Base-by-base conservation (phyloP, 495 filamentous ascomycete species). In the Penicillium pancosmium region DNA sequence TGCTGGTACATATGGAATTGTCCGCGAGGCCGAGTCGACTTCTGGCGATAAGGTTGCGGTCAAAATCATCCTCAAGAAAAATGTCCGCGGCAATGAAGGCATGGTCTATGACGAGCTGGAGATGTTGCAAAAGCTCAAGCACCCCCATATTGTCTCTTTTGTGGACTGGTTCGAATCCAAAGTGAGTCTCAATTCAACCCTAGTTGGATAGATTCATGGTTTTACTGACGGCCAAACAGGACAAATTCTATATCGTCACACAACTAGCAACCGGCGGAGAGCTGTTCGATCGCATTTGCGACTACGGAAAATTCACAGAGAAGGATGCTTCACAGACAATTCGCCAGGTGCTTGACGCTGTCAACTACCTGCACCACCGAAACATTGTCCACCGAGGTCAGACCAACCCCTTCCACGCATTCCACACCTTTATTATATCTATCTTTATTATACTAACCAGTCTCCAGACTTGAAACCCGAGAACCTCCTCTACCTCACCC, bases 211-310 rank as follows among this genome's bases (percentile, higher is more conserved):
- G n/a, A 18, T 25, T 19, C 36, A 38, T 5, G 2, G 36, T 53
- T 21, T 15, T 18, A 13, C 64, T 72, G 43, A 72, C 50, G 0
- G 2, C 5, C 38, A 46, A 0, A 11, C 61, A 98, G 93, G 94
- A 99, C 80, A 99, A 99, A 80, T 99, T 96, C 79, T 99, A 99
- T 74, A 99, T 99, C 64, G 93, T 99, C 69, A 99, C 94, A 41
- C 89, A 99, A 72, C 82, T 99, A 27, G 95, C 95, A 44, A 96
- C 91, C 5, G 94, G 94, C 60, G 94, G 94, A 76, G 94, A 99
- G 75, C 78, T 99, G 56, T 99, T 99, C 73, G 94, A 99, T 73
- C 86, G 94, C 25, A 99, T 99, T 71, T 99, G 94, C 77, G 92
- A 99, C 68, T 89, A 94, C 67, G 94, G 94, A 57, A 96, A 93